phyloP scores from a whole-genome alignment of 163 green algal species.

The Scenedesmus sp. region DNA sequence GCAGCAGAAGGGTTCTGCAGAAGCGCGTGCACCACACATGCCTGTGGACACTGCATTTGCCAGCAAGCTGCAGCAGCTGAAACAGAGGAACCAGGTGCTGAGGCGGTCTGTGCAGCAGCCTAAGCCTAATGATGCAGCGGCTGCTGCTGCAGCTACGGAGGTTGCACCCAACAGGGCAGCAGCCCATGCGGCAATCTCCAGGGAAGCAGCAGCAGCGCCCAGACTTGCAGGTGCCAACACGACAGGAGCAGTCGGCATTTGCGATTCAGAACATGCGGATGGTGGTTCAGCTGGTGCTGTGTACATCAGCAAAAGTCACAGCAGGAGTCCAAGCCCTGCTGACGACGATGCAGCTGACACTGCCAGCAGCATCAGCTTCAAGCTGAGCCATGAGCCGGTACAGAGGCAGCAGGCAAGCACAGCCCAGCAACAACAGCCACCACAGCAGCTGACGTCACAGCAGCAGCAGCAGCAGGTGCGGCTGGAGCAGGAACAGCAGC shows the following conservation, averaged over 20 bases:
- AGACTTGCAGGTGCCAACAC: no score
- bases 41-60: background rate
- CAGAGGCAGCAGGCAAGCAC: background rate
- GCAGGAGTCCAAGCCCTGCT: background rate
- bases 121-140: no score
- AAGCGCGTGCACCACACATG: background rate
- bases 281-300: background rate
- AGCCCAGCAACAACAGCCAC: background rate
- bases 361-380: slow-evolving; percentile 26
- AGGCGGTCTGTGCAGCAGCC: background rate
- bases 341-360: background rate
- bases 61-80: background rate
- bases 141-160: background rate
- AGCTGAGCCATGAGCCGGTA: background rate
- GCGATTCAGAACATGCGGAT: background rate
- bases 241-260: background rate
- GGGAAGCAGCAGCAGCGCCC: background rate
- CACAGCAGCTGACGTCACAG: background rate
- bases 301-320: background rate
- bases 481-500: background rate
- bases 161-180: background rate
- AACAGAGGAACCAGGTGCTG: background rate
- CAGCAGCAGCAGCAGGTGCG: background rate
- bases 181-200: background rate
- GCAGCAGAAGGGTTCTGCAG: background rate